Percentiles rank a stretch among this genome's conserved stretches.
phyloP scores from a whole-genome alignment of 306 rosid species.

The Glycine latifolia region DNA sequence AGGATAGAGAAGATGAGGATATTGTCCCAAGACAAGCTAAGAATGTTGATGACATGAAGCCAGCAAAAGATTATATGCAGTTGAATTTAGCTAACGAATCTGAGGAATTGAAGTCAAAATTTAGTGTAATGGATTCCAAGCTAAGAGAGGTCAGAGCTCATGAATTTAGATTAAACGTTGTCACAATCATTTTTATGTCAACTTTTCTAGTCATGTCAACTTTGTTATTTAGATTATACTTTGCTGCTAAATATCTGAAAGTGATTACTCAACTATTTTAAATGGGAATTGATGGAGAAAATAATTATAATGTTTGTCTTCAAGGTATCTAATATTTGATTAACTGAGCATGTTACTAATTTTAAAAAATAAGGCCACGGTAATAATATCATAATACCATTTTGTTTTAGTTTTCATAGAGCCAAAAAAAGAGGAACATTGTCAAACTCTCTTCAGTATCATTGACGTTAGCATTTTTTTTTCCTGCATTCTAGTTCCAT shows the following conservation, averaged over 20 bases:
- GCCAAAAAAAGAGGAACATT: background rate
- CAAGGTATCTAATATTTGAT: constrained; percentile 19
- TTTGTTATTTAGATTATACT: constrained; percentile 22
- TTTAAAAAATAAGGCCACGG: background rate
- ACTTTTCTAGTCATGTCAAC: constrained; percentile 35
- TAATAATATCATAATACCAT: constrained; percentile 10
- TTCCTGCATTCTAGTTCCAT: constrained; percentile 4
- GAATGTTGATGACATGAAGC: constrained; percentile 50
- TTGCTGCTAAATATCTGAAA: constrained; percentile 29
- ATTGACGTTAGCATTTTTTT: constrained; percentile 19
- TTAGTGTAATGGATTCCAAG: constrained; percentile 63
- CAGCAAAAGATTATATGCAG: constrained; percentile 49
- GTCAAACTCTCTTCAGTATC: constrained; percentile 27
- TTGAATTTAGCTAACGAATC: constrained; percentile 55
- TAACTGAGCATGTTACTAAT: background rate
- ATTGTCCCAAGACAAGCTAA: constrained; percentile 48
- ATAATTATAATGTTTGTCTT: background rate
- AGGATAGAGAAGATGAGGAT: constrained; percentile 49
- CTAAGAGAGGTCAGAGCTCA: constrained; percentile 78
- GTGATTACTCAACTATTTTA: constrained; percentile 2
- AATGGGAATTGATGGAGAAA: constrained; percentile 21
- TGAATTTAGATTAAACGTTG: constrained; percentile 32
- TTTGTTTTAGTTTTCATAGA: background rate
- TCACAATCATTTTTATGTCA: background rate
- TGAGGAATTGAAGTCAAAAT: constrained; percentile 69